Evolutionary conservation across 768 basidiomycete species (phyloP).

Genomic region (Trichaptum fuscoviolaceum): DNA sequence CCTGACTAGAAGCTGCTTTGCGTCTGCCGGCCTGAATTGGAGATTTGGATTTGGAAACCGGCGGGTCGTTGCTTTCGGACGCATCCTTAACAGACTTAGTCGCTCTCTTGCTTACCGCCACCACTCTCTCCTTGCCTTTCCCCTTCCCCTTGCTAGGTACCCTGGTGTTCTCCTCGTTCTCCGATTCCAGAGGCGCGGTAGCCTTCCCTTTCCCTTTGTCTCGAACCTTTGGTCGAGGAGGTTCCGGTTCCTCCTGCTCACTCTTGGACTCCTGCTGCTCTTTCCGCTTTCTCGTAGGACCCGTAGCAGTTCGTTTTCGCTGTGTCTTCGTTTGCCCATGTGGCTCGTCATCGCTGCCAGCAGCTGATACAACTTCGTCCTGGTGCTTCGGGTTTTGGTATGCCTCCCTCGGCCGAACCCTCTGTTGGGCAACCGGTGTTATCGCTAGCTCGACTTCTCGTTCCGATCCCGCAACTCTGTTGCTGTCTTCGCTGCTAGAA

Average conservation of each 20-base stretch:
- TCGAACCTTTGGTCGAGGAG: slow-evolving; percentile 6
- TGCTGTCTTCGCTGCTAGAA: slow-evolving; percentile 26
- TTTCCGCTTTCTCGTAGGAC: slow-evolving; percentile 7
- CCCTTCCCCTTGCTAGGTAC: slow-evolving; percentile 18
- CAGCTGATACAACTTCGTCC: background rate
- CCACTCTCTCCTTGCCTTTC: slow-evolving; percentile 23
- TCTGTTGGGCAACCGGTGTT: background rate
- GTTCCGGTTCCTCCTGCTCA: slow-evolving; percentile 13
- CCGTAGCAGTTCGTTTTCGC: slow-evolving; percentile 10
- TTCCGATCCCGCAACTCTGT: slow-evolving; percentile 37
- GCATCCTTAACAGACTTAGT: slow-evolving; percentile 15
- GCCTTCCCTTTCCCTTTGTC: slow-evolving; percentile 12
- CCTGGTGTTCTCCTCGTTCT: slow-evolving; percentile 9
- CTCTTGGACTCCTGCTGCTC: slow-evolving; percentile 11
- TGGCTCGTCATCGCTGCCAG: slow-evolving; percentile 9
- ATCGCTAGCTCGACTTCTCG: slow-evolving; percentile 20
- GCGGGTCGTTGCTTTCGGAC: slow-evolving; percentile 20
- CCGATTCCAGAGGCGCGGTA: background rate
- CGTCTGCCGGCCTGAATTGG: slow-evolving; percentile 7
- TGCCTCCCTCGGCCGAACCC: slow-evolving; percentile 8
- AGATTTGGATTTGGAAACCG: slow-evolving; percentile 15
- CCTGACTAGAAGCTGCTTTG: slow-evolving; percentile 4
- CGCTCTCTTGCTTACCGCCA: too few species aligned
- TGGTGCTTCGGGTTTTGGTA: background rate
- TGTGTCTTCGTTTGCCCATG: slow-evolving; percentile 8